phyloP scores from a whole-genome alignment of 108 stramenopile species.

The Cyclotella atomus region DNA sequence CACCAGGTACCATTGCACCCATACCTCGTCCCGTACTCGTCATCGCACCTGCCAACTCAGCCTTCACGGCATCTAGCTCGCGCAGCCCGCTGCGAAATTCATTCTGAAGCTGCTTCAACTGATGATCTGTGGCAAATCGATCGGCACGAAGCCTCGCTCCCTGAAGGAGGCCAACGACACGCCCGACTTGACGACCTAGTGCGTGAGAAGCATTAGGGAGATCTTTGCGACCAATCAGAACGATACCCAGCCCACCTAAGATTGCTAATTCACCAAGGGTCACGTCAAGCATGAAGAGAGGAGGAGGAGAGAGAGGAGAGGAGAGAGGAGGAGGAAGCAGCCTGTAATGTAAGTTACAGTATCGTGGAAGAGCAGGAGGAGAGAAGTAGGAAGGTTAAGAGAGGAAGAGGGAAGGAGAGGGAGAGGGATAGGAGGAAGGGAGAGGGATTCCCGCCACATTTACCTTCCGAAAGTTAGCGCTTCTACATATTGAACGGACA shows the following conservation, averaged over 20 bases:
- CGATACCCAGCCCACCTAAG: slow-evolving; percentile 54
- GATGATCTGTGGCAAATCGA: slow-evolving; percentile 75
- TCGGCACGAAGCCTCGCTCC: slow-evolving; percentile 85
- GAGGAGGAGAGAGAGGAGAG: not conserved
- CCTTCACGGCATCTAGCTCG: slow-evolving; percentile 83
- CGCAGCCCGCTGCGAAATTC: slow-evolving; percentile 80
- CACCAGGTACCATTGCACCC: slow-evolving; percentile 61
- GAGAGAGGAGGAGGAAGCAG: not conserved
- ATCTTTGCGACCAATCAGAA: slow-evolving; percentile 75
- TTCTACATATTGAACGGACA: too few species aligned
- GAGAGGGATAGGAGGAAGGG: too few species aligned
- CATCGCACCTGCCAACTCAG: slow-evolving; percentile 80
- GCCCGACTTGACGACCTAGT: slow-evolving; percentile 72
- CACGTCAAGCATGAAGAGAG: slow-evolving; percentile 64
- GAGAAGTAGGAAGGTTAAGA: too few species aligned
- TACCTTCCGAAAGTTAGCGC: too few species aligned
- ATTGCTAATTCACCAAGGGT: slow-evolving; percentile 81
- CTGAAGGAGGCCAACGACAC: slow-evolving; percentile 82
- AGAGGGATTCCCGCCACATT: too few species aligned
- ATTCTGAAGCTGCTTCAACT: slow-evolving; percentile 77
- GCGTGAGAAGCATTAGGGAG: slow-evolving; percentile 68
- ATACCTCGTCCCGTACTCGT: slow-evolving; percentile 31
- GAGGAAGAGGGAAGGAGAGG: too few species aligned
- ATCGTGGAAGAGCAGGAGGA: too few species aligned
- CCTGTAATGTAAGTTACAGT: too few species aligned